phyloP scores from a whole-genome alignment of 306 rosid species.

The Cicer arietinum region DNA sequence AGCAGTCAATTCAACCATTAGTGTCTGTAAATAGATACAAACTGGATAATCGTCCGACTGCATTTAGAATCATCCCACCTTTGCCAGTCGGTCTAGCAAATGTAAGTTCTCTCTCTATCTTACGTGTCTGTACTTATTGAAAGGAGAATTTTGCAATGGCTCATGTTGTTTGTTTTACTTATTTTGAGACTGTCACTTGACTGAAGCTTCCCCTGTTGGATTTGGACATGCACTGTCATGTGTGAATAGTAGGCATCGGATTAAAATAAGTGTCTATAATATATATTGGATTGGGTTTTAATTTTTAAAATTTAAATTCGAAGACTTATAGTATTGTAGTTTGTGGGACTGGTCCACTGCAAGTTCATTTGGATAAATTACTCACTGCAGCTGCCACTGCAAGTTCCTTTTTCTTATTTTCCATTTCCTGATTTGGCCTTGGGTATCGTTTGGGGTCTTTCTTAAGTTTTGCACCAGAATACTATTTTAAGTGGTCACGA shows the following conservation, averaged over 20 bases:
- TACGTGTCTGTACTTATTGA: constrained; percentile 3
- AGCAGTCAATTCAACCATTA: constrained; percentile 63
- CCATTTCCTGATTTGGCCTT: not conserved
- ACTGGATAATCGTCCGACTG: constrained; percentile 79
- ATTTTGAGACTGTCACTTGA: constrained; percentile 6
- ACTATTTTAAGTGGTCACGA: constrained; percentile 5
- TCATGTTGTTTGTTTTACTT: constrained; percentile 2
- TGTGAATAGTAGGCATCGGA: constrained; percentile 33
- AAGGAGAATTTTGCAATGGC: constrained; percentile 24
- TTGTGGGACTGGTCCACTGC: not conserved
- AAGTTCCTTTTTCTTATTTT: not conserved
- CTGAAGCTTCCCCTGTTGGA: constrained; percentile 4
- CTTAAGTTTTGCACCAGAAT: not conserved
- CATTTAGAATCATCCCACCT: constrained; percentile 79
- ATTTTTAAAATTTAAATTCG: constrained; percentile 20
- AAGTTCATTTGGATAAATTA: not conserved
- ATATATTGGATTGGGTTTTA: not conserved
- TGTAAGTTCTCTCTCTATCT: constrained; percentile 59
- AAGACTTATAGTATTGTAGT: constrained; percentile 6
- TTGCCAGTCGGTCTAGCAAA: constrained; percentile 76
- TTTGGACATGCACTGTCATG: constrained; percentile 23
- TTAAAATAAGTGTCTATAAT: constrained; percentile 20
- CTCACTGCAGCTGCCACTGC: not conserved
- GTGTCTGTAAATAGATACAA: constrained; percentile 72
- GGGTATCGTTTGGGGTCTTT: not conserved